Percentiles rank a stretch among this genome's conserved stretches.
Conservation (phyloP, 371 early-diverging fungal species). For the Fennellomyces sp. region DNA sequence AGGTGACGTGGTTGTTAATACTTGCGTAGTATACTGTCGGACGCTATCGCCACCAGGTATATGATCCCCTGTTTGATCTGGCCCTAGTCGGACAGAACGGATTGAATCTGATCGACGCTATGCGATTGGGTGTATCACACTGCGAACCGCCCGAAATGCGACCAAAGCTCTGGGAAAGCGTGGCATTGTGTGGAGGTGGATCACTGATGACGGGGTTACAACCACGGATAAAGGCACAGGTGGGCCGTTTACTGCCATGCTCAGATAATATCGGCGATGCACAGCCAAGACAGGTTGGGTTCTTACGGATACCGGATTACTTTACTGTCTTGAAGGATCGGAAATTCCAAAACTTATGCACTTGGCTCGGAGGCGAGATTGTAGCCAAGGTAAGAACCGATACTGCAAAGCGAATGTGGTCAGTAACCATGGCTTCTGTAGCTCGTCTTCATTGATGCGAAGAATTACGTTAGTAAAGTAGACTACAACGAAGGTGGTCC, state of each 20-base stretch:
- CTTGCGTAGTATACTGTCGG: conserved; percentile 61
- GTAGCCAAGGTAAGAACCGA: conserved; percentile 70
- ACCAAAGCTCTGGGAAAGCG: conserved; percentile 79
- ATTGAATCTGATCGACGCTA: conserved; percentile 61
- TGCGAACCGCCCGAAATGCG: conserved; percentile 81
- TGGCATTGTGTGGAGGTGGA: conserved; percentile 76
- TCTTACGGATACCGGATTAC: conserved; percentile 77
- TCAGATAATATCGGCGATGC: conserved; percentile 80
- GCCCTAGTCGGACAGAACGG: conserved; percentile 43
- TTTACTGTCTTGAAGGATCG: conserved; percentile 72
- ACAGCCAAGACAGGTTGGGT: conserved; percentile 75
- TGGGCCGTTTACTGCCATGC: conserved; percentile 55
- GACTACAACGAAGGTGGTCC: conserved; percentile 86
- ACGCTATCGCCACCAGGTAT: conserved; percentile 54
- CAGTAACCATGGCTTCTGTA: no score
- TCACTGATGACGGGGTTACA: conserved; percentile 25
- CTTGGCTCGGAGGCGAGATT: conserved; percentile 78
- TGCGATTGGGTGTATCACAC: conserved; percentile 63
- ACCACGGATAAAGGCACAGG: conserved; percentile 65
- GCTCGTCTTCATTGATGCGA: conserved; percentile 71
- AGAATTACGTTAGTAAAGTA: conserved; percentile 76
- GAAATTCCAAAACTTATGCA: conserved; percentile 56
- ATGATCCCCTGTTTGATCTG: conserved; percentile 71
- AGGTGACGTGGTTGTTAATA: background rate
- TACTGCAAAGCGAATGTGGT: background rate